These are phyloP conservation scores for Vigna mungo DNA, from an alignment of 306 rosid species.

Conservation along the genomic window DNA sequence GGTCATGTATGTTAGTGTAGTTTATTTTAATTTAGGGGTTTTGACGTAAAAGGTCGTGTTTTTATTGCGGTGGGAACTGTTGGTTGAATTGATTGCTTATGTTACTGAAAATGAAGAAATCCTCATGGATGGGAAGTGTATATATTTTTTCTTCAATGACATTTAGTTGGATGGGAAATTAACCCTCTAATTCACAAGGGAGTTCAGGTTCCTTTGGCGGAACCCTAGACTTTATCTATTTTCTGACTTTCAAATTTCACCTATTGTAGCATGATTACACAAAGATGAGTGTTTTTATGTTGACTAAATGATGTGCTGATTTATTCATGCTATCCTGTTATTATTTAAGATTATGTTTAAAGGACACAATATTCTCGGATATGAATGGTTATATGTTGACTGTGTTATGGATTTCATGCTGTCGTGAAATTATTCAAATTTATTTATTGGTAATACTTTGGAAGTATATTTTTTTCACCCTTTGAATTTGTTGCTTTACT, in stretches of 20 bases:
- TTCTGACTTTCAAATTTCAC: slow-evolving; percentile 8
- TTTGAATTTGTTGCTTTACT: slow-evolving; percentile 1
- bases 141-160: not conserved
- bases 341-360: no score
- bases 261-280: slow-evolving; percentile 12
- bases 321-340: not conserved
- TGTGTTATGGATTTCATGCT: not conserved
- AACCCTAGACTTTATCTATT: not conserved
- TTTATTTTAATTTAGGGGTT: not conserved
- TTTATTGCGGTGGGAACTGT: not conserved
- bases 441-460: not conserved
- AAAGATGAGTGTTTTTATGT: not conserved
- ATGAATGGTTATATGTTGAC: not conserved
- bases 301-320: not conserved
- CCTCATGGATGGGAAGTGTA: not conserved
- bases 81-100: not conserved
- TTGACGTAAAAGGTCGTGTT: not conserved
- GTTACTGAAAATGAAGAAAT: not conserved
- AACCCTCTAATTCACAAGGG: not conserved
- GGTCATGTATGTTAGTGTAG: not conserved
- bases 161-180: slow-evolving; percentile 1
- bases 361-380: not conserved
- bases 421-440: not conserved
- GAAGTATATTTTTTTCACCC: not conserved
- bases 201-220: not conserved